Evolutionary conservation across 805 yeast species (phyloP).

Genomic region (Osmozyma mogii): DNA sequence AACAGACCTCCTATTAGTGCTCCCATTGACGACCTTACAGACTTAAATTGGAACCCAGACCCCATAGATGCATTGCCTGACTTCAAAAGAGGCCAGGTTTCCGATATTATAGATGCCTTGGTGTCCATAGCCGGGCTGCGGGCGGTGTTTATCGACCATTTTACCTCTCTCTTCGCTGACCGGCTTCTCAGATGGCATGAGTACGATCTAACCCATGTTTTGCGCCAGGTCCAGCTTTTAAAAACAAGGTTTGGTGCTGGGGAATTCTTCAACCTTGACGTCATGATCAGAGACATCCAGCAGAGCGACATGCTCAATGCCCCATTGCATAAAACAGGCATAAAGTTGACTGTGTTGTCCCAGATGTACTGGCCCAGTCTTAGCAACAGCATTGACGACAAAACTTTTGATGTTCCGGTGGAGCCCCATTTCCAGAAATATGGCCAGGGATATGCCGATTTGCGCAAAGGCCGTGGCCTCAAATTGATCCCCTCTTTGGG

Average conservation of each 20-base stretch:
- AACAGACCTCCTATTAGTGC: conserved; percentile 4
- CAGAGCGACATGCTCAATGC: conserved; percentile 45
- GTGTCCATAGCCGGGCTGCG: conserved; percentile 67
- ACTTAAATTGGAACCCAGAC: conserved; percentile 70
- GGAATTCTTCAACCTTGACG: conserved; percentile 63
- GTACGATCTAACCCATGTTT: conserved; percentile 33
- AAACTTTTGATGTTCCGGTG: conserved; percentile 47
- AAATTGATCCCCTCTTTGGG: conserved; percentile 55
- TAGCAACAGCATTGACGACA: conserved; percentile 21
- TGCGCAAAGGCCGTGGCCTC: conserved; percentile 53
- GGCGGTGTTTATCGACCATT: conserved; percentile 56
- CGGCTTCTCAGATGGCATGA: conserved; percentile 39
- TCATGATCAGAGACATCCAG: conserved; percentile 71
- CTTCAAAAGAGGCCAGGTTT: conserved; percentile 51
- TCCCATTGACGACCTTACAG: conserved; percentile 33
- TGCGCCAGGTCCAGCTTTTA: conserved; percentile 41
- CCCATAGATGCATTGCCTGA: conserved; percentile 90
- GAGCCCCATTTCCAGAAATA: conserved; percentile 36
- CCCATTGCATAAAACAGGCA: conserved; percentile 6
- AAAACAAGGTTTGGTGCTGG: conserved; percentile 59
- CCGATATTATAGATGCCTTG: conserved; percentile 65
- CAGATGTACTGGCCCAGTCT: conserved; percentile 74
- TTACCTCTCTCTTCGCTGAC: conserved; percentile 52
- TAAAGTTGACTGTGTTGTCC: conserved; percentile 62
- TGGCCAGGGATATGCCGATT: conserved; percentile 30